phyloP scores from a whole-genome alignment of 768 basidiomycete genomes.

The Tephrocybe sp. region DNA sequence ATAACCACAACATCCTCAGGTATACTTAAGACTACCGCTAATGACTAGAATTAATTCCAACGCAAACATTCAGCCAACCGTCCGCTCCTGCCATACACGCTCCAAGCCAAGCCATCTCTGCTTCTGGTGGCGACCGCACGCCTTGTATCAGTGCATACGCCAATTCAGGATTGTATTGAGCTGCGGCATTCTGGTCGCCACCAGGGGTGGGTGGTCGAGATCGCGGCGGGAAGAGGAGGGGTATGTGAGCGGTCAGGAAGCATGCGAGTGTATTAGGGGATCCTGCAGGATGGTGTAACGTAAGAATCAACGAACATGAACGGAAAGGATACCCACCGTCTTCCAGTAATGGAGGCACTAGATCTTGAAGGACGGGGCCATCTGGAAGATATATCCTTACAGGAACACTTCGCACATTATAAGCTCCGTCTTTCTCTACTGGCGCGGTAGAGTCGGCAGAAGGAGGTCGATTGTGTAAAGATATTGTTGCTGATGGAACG shows the following conservation, averaged over 20 bases:
- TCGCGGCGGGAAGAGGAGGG: slow-evolving; percentile 70
- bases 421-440: slow-evolving; percentile 77
- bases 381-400: slow-evolving; percentile 87
- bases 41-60: slow-evolving; percentile 44
- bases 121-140: slow-evolving; percentile 73
- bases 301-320: not conserved
- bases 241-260: slow-evolving; percentile 70
- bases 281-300: slow-evolving; percentile 46
- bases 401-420: slow-evolving; percentile 84
- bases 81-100: slow-evolving; percentile 90
- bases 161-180: slow-evolving; percentile 41
- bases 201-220: slow-evolving; percentile 42
- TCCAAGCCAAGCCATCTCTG: slow-evolving; percentile 94
- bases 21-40: not conserved
- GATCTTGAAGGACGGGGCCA: slow-evolving; percentile 87
- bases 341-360: slow-evolving; percentile 75
- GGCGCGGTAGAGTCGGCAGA: slow-evolving; percentile 55
- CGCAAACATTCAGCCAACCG: slow-evolving; percentile 91
- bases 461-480: slow-evolving; percentile 61
- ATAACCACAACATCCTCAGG: no score
- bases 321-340: slow-evolving; percentile 54
- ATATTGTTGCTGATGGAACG: slow-evolving; percentile 50
- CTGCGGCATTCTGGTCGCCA: slow-evolving; percentile 33
- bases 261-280: slow-evolving; percentile 66
- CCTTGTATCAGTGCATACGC: slow-evolving; percentile 87